Base-by-base conservation (phyloP, 768 basidiomycete species). In the Tulasnella calospora region DNA sequence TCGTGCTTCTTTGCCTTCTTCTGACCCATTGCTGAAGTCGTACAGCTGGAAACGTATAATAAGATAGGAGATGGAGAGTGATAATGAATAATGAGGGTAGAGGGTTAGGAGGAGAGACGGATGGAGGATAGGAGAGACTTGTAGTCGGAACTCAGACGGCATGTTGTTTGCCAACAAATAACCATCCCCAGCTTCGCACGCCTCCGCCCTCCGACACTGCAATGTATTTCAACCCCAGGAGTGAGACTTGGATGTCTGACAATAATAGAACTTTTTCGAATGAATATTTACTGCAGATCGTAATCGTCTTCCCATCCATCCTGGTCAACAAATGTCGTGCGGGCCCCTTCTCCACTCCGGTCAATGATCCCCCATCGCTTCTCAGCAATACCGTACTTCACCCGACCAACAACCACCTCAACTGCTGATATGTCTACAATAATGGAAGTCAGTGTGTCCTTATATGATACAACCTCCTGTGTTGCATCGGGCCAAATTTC, bases 311-410 rank as follows among this genome's bases (percentile, higher is more conserved):
- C 73, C 73, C 73, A 51, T 33, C 23, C 73, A 21, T 30, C 12
- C 9, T 44, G 5, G 23, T 74, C 40, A 21, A 47, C 4, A 51
- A 74, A 74, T 19, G 17, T 47, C 21, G 73, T 74, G 7, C 73
- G 6, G 4, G 73, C 73, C 3, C 36, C 73, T 23, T 51, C 73
- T 51, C 73, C 40, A 33, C 73, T 74, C 9, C 44, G 36, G 40
- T 74, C 73, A 44, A 74, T 74, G 13, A 74, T 74, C 21, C 46
- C 36, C 73, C 73, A 74, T 23, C 40, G 40, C 73, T 74, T 4
- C 6, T 74, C 73, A 3, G 40, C 46, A 9, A 44, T 40, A 3
- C 69, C 69, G 30, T 71, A 71, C 4, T 7, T 3, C 5, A 74
- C 73, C 27, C 44, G 13, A 3, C 73, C 73, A 40, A 51, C 73